Evolutionary conservation across 192 early-diverging fungal genomes (phyloP).

Genomic region (Backusella psychrophila): DNA sequence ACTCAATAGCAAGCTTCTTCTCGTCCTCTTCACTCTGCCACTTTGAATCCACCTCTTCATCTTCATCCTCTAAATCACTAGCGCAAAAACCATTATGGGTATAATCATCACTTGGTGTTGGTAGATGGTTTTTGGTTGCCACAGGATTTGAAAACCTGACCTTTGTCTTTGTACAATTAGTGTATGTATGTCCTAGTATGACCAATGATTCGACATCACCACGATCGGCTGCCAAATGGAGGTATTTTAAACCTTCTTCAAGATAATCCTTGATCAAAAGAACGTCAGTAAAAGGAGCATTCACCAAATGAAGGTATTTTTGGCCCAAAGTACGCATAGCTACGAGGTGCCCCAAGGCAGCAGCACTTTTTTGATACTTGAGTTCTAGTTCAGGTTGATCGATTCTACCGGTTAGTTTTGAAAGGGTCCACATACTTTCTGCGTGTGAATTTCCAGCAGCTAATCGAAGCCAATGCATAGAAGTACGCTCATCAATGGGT

Average conservation of each 20-base stretch:
- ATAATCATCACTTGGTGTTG: not conserved
- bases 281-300: not conserved
- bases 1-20: conserved; percentile 10
- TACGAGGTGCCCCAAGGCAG: conserved; percentile 12
- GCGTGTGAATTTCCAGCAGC: conserved; percentile 12
- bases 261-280: conserved; percentile 11
- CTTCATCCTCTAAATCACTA: not conserved
- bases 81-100: not conserved
- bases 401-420: not conserved
- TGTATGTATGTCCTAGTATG: conserved; percentile 17
- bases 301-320: not conserved
- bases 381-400: conserved; percentile 5
- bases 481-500: conserved; percentile 11
- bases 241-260: not conserved
- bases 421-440: conserved; percentile 4
- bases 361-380: conserved; percentile 6
- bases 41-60: not conserved
- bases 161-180: conserved; percentile 14
- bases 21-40: conserved; percentile 9
- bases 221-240: conserved; percentile 14
- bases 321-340: conserved; percentile 22
- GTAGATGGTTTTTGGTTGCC: not conserved
- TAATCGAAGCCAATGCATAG: conserved; percentile 22
- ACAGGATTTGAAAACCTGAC: not conserved
- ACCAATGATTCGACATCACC: conserved; percentile 29